Percentiles rank a stretch among this genome's conserved stretches.
Conservation (phyloP, 1,139 yeast genomes). For the Zygosaccharomyces pseudobailii region DNA sequence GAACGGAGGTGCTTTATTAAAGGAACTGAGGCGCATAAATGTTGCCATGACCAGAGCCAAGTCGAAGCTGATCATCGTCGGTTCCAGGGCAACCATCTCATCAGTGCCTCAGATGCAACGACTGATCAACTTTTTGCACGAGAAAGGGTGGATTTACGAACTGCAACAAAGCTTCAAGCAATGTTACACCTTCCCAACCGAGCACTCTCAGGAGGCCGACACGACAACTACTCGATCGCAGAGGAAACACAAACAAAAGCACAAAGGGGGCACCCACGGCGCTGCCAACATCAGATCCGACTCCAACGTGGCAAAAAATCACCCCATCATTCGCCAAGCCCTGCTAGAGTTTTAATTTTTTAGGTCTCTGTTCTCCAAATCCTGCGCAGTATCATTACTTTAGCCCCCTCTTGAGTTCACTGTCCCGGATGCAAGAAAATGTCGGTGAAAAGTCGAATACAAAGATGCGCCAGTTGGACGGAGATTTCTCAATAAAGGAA, state of each 20-base stretch:
- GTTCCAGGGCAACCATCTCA: slow-evolving; percentile 63
- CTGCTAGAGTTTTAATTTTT: slow-evolving; percentile 7
- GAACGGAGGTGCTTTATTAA: slow-evolving; percentile 69
- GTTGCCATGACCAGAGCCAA: slow-evolving; percentile 93
- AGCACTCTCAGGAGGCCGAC: neutral
- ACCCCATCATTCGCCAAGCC: slow-evolving; percentile 20
- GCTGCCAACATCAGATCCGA: slow-evolving; percentile 12
- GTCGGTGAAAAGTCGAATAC: neutral
- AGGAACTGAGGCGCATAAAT: slow-evolving; percentile 88
- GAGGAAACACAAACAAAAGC: neutral
- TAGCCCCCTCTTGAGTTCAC: neutral
- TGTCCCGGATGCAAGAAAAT: neutral
- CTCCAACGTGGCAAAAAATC: slow-evolving; percentile 16
- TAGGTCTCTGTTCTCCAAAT: neutral
- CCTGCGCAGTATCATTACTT: neutral
- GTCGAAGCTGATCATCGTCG: slow-evolving; percentile 75
- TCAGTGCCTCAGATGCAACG: slow-evolving; percentile 52
- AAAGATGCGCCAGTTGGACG: neutral
- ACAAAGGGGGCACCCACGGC: neutral
- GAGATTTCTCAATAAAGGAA: neutral
- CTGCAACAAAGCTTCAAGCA: slow-evolving; percentile 20
- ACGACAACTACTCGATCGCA: neutral
- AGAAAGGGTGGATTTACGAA: slow-evolving; percentile 58
- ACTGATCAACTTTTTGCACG: slow-evolving; percentile 57
- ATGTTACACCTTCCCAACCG: slow-evolving; percentile 14